A percentile compares a stretch with the other conserved stretches of the same genome.
phyloP scores from a whole-genome alignment of 768 basidiomycete genomes.

The Hypholoma sublateritium region DNA sequence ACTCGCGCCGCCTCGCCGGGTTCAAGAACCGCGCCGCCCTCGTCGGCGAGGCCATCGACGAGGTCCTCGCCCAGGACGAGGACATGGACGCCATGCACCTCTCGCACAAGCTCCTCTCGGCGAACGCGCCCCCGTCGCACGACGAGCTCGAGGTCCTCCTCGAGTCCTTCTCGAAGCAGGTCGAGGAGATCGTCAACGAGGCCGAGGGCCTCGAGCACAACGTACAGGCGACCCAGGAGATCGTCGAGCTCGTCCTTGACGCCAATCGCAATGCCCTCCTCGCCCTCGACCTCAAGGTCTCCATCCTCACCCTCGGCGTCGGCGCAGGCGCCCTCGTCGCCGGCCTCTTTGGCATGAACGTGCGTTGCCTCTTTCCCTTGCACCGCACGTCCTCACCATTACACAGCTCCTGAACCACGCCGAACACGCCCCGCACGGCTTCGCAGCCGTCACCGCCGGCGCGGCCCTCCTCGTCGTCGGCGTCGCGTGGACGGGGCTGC shows the following conservation, averaged over 20 bases:
- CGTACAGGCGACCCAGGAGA: slow-evolving; percentile 97
- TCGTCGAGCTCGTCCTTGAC: slow-evolving; percentile 94
- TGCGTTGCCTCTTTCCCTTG: slow-evolving; percentile 44
- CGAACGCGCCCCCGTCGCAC: slow-evolving; percentile 32
- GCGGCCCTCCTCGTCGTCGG: slow-evolving; percentile 59
- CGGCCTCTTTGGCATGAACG: slow-evolving; percentile 96
- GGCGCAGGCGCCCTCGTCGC: slow-evolving; percentile 89
- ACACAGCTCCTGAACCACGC: slow-evolving; percentile 70
- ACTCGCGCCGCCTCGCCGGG: slow-evolving; percentile 81
- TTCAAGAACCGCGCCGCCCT: slow-evolving; percentile 91
- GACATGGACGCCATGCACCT: slow-evolving; percentile 96
- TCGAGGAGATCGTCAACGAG: slow-evolving; percentile 95
- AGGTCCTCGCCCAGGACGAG: slow-evolving; percentile 91
- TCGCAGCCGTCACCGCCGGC: slow-evolving; percentile 60
- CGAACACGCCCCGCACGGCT: slow-evolving; percentile 74
- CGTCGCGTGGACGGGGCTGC: slow-evolving; percentile 66
- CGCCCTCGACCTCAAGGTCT: slow-evolving; percentile 90
- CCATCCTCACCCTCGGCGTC: slow-evolving; percentile 93
- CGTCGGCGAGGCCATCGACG: slow-evolving; percentile 88
- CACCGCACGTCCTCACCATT: no score
- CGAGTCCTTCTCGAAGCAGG: slow-evolving; percentile 96
- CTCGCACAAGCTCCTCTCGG: slow-evolving; percentile 73
- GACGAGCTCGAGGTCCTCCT: slow-evolving; percentile 83
- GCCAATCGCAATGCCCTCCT: slow-evolving; percentile 92
- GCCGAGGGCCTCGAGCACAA: slow-evolving; percentile 89